Percentiles rank a stretch among this genome's conserved stretches.
phyloP scores from a whole-genome alignment of 2,329 filamentous ascomycete species.

The Phialophora expanda region DNA sequence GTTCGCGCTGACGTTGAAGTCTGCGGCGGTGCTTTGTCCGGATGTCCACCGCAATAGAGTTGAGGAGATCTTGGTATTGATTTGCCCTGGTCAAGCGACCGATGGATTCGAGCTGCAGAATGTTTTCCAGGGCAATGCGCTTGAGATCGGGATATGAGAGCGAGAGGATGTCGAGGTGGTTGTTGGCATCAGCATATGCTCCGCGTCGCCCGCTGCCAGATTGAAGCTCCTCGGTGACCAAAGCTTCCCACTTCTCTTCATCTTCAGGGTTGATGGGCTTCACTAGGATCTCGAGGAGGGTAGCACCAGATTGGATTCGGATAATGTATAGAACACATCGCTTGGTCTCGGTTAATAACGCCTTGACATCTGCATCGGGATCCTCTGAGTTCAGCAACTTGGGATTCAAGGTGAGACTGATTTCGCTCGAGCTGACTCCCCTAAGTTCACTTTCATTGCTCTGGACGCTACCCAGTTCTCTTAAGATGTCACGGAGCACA shows the following conservation, averaged over 20 bases:
- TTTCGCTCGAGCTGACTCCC: conserved; percentile 83
- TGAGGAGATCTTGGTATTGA: conserved; percentile 96
- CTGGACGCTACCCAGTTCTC: conserved; percentile 93
- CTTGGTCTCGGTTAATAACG: conserved; percentile 97
- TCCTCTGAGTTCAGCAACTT: conserved; percentile 90
- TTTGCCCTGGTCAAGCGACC: conserved; percentile 86
- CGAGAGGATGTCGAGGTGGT: conserved; percentile 82
- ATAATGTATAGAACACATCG: conserved; percentile 97
- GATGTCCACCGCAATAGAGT: conserved; percentile 95
- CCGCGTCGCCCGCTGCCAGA: conserved; percentile 72
- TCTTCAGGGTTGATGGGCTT: conserved; percentile 87
- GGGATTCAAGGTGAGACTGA: conserved; percentile 86
- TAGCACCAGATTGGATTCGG: conserved; percentile 86
- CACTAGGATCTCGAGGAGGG: conserved; percentile 93
- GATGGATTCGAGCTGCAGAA: conserved; percentile 83
- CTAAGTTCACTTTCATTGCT: conserved; percentile 93
- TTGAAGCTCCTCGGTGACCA: conserved; percentile 81
- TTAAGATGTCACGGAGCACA: conserved; percentile 85
- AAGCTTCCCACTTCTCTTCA: conserved; percentile 80
- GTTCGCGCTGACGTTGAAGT: conserved; percentile 86
- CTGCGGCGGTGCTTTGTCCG: conserved; percentile 93
- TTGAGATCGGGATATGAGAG: conserved; percentile 94
- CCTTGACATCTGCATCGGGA: conserved; percentile 88
- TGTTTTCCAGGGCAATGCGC: conserved; percentile 89
- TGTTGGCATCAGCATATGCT: conserved; percentile 86